Evolutionary conservation across 176 grass and related monocot species (phyloP), one percentile per base, ranked within the genome.

Genomic region (Carex myosuroides): DNA sequence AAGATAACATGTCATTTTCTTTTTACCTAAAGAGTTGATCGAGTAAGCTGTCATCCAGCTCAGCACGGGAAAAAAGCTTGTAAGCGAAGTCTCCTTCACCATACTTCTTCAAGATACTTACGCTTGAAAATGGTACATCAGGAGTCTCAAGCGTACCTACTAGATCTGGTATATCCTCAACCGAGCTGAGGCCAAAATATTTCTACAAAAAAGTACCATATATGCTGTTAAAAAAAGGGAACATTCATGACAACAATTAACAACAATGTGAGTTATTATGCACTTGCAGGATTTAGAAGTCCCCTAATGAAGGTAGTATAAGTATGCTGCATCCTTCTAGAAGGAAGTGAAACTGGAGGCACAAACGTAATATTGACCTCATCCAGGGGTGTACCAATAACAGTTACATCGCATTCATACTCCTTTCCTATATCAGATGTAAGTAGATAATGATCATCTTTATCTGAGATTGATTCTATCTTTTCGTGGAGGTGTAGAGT

Each of bases 241-340:
- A 24, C 5, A 68, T 6, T 62, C 1, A 2, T 21, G 53, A 22
- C 4, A 52, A 53, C 71, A 48, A 44, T 39, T 39, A 39, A 39
- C 32, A 48, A 81, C 57, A 74, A 24, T 52, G 42, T 26, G 13
- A 76, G 29, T 76, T 29, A 55, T 8, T 76, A 46, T 29, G 66
- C 39, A 89, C 95, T 94, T 89, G 94, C 95, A 70, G 86, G 95
- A 80, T 94, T 89, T 75, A 98, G 83, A 41, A 98, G 61, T 76
- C 95, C 95, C 72, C 89, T 93, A 21, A 98, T 70, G 6, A 98
- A 98, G 78, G 92, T 95, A 67, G 92, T 84, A 61, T 90, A 92
- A 33, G 92, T 98, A 85, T 98, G 95, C 70, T 95, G 95, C 79
- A 90, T 88, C 61, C 83, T 95, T 92, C 95, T 94, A 13, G 68